These are phyloP conservation scores for Exophiala mesophila DNA, from an alignment of 2,329 filamentous ascomycete species.

Conservation along the genomic window DNA sequence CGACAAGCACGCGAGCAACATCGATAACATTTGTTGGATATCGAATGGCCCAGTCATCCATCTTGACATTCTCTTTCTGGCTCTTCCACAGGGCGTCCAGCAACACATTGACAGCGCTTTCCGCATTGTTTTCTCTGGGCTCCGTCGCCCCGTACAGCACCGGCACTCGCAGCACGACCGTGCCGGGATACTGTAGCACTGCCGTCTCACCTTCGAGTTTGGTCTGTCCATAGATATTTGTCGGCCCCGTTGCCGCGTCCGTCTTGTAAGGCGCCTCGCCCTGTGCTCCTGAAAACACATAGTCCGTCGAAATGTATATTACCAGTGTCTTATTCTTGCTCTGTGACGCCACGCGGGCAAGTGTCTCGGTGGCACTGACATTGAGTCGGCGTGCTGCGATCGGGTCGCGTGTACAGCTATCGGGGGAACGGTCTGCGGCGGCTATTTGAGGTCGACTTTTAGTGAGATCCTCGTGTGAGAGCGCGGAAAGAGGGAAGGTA, in stretches of 20 bases:
- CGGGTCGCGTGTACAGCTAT: conserved; percentile 77
- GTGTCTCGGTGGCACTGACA: conserved; percentile 61
- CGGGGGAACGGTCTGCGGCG: conserved; percentile 82
- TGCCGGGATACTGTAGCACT: conserved; percentile 58
- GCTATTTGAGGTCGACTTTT: conserved; percentile 53
- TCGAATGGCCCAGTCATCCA: conserved; percentile 80
- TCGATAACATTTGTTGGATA: conserved; percentile 90
- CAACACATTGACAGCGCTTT: conserved; percentile 79
- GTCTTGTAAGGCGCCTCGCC: conserved; percentile 81
- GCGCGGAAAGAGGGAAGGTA: background rate
- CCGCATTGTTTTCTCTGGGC: conserved; percentile 49
- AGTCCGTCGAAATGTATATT: conserved; percentile 68
- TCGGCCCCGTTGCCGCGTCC: conserved; percentile 59
- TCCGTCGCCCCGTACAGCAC: conserved; percentile 78
- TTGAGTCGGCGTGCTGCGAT: conserved; percentile 70
- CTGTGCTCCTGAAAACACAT: conserved; percentile 69
- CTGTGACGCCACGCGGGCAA: conserved; percentile 57
- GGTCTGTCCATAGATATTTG: conserved; percentile 75
- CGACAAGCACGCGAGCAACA: conserved; percentile 70
- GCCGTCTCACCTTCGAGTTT: conserved; percentile 67
- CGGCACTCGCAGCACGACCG: conserved; percentile 71
- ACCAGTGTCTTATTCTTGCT: conserved; percentile 47
- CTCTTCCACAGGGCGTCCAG: conserved; percentile 72
- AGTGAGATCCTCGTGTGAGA: no score
- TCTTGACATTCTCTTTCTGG: conserved; percentile 61